phyloP scores from a whole-genome alignment of 2,329 filamentous ascomycete genomes.

The Pleoardoris graminearum region DNA sequence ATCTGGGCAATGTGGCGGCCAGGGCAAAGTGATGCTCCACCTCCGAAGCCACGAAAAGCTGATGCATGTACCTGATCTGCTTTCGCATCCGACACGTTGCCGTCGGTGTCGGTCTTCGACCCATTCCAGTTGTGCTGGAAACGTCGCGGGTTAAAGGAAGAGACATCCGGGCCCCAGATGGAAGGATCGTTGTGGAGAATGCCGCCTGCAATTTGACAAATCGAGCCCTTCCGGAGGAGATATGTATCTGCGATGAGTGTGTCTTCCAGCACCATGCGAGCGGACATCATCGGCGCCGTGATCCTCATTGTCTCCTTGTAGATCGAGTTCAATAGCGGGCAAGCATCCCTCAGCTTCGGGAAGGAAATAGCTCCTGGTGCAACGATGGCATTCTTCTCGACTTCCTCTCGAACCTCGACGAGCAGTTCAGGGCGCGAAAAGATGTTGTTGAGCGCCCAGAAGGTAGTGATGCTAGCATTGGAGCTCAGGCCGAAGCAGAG shows the following conservation, averaged over 20 bases:
- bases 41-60: constrained; percentile 40
- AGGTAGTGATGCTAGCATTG: constrained; percentile 50
- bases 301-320: constrained; percentile 35
- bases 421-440: constrained; percentile 48
- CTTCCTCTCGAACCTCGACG: constrained; percentile 46
- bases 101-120: constrained; percentile 19
- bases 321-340: constrained; percentile 50
- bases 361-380: constrained; percentile 41
- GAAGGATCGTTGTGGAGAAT: constrained; percentile 48
- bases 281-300: constrained; percentile 44
- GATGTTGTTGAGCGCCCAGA: constrained; percentile 53
- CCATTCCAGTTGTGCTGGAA: constrained; percentile 40
- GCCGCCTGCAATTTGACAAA: constrained; percentile 52
- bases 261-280: constrained; percentile 49
- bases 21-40: constrained; percentile 39
- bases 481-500: constrained; percentile 43
- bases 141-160: constrained; percentile 48
- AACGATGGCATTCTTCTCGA: constrained; percentile 22
- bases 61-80: constrained; percentile 28
- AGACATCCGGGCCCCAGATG: constrained; percentile 52
- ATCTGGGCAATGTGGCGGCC: constrained; percentile 42
- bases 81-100: constrained; percentile 16
- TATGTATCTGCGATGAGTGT: constrained; percentile 49
- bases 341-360: constrained; percentile 42
- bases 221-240: constrained; percentile 48